Conservation (phyloP, 2,329 filamentous ascomycete species). For the Alternaria arborescens region DNA sequence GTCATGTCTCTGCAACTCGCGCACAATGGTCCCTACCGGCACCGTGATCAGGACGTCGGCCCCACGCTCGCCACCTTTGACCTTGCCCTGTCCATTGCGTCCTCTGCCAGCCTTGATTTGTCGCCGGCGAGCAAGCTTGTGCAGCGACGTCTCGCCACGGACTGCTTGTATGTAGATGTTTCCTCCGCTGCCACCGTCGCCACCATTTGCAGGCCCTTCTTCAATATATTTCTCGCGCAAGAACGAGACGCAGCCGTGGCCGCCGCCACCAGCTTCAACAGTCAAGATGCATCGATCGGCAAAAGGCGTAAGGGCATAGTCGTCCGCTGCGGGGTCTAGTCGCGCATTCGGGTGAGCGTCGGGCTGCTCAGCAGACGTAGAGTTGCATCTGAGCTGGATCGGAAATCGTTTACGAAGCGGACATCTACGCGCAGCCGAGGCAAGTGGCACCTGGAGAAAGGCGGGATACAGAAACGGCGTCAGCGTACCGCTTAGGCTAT, state of each 20-base stretch:
- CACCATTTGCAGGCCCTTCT: constrained; percentile 91
- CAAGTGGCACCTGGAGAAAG: constrained; percentile 39
- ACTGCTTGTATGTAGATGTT: constrained; percentile 95
- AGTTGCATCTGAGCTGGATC: constrained; percentile 40
- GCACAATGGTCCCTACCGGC: constrained; percentile 88
- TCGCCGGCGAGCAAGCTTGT: constrained; percentile 84
- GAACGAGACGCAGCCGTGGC: constrained; percentile 94
- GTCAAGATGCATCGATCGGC: constrained; percentile 84
- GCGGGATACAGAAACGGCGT: constrained; percentile 59
- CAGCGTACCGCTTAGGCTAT: constrained; percentile 47
- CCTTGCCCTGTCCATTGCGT: constrained; percentile 79
- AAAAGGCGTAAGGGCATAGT: constrained; percentile 85
- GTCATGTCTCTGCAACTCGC: constrained; percentile 81
- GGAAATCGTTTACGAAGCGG: constrained; percentile 23
- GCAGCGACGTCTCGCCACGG: constrained; percentile 87
- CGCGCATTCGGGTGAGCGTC: constrained; percentile 25
- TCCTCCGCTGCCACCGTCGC: constrained; percentile 90
- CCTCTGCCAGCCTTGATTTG: constrained; percentile 78
- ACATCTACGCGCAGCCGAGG: constrained; percentile 31
- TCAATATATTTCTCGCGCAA: constrained; percentile 88
- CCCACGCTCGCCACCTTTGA: constrained; percentile 77
- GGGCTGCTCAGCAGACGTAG: constrained; percentile 24
- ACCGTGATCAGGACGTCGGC: constrained; percentile 89
- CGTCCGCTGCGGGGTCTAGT: constrained; percentile 82
- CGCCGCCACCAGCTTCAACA: constrained; percentile 80